phyloP scores from a whole-genome alignment of 2,329 filamentous ascomycete species.

The Magnaporthiopsis rhizophila region DNA sequence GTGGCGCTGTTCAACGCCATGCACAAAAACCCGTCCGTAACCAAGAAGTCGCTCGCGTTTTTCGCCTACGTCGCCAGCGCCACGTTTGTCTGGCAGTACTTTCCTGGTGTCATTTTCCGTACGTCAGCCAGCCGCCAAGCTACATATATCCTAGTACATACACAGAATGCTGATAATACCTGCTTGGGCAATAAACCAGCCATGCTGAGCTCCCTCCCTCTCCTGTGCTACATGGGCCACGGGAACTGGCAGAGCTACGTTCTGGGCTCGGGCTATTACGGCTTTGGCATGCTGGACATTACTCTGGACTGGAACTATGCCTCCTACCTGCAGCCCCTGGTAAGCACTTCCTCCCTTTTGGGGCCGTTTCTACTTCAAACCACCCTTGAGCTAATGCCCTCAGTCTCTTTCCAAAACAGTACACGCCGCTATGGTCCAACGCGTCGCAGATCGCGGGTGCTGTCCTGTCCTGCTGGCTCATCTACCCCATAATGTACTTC shows the following conservation, averaged over 20 bases:
- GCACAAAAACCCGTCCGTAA: conserved; percentile 21
- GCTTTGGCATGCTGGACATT: conserved; percentile 23
- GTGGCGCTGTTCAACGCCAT: conserved; percentile 23
- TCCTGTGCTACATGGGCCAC: conserved; percentile 23
- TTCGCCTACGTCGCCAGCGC: conserved; percentile 17
- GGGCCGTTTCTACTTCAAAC: not conserved
- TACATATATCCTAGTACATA: too few relatives aligned
- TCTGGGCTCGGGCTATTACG: conserved; percentile 21
- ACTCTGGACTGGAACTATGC: conserved; percentile 22
- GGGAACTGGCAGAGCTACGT: conserved; percentile 23
- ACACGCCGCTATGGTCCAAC: conserved; percentile 17
- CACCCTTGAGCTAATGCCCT: not conserved
- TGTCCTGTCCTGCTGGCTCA: conserved; percentile 13
- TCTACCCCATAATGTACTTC: conserved; percentile 19
- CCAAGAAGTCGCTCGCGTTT: conserved; percentile 20
- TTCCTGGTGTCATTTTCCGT: conserved; percentile 23
- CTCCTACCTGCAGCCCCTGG: conserved; percentile 14
- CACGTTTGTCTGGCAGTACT: conserved; percentile 23
- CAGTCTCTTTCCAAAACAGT: not conserved
- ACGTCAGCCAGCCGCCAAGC: too few relatives aligned
- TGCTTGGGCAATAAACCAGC: conserved; percentile 4
- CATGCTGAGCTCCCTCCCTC: conserved; percentile 14
- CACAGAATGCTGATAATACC: not conserved
- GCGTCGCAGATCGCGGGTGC: conserved; percentile 14
- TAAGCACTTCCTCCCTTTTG: not conserved